Conservation (phyloP, 2,329 filamentous ascomycete genomes). For the Colletotrichum euphorbiae region DNA sequence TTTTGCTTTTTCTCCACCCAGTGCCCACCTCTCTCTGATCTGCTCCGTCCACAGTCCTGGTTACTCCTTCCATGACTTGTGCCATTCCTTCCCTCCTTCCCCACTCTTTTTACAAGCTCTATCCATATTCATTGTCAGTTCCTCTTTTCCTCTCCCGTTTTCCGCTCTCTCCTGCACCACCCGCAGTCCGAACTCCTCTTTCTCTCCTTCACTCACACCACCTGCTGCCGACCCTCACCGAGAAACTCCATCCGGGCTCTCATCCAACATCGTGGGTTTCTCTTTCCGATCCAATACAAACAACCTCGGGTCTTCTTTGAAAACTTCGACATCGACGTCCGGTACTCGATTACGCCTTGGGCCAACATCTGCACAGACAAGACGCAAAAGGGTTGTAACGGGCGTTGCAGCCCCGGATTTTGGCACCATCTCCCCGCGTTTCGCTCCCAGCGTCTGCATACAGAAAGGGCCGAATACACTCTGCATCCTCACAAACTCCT, state of each 20-base stretch:
- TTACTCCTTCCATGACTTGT: no score
- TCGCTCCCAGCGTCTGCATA: slow-evolving; percentile 37
- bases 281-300: not conserved
- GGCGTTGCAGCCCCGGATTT: slow-evolving; percentile 39
- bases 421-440: slow-evolving; percentile 40
- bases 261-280: slow-evolving; percentile 13
- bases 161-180: not conserved
- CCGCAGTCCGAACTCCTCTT: slow-evolving; percentile 12
- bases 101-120: no score
- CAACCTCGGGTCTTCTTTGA: not conserved
- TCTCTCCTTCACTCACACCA: slow-evolving; percentile 3
- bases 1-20: slow-evolving; percentile 17
- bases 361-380: slow-evolving; percentile 13
- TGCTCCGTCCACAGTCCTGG: no score
- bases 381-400: slow-evolving; percentile 31
- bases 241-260: slow-evolving; percentile 19
- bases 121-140: not conserved
- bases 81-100: no score
- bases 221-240: slow-evolving; percentile 34
- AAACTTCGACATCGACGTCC: not conserved
- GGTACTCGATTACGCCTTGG: not conserved
- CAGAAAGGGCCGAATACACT: slow-evolving; percentile 40
- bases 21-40: not conserved
- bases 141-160: slow-evolving; percentile 6
- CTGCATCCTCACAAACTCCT: slow-evolving; percentile 33